phyloP scores from a whole-genome alignment of 305 asterid genomes.

The Fraxinus albicans region DNA sequence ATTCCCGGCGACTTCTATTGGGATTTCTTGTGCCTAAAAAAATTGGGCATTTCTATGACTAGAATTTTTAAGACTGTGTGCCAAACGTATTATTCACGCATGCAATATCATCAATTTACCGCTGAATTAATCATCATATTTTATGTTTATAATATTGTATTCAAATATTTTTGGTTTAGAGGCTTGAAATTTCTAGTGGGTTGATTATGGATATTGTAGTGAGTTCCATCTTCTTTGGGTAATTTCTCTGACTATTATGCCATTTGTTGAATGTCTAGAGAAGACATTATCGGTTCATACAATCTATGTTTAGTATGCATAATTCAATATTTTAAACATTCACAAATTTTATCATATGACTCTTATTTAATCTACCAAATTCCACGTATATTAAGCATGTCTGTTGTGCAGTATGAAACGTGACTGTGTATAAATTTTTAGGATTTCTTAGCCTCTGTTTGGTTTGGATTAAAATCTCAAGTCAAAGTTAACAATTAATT shows the following conservation, averaged over 20 bases:
- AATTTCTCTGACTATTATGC: too few species aligned
- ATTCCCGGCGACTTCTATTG: conserved; percentile 37
- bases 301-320: background rate
- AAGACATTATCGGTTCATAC: background rate
- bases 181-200: background rate
- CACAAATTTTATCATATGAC: too few species aligned
- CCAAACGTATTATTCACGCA: background rate
- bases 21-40: conserved; percentile 49
- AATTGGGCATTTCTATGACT: background rate
- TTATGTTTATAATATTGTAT: too few species aligned
- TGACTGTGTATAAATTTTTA: too few species aligned
- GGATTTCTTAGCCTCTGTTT: background rate
- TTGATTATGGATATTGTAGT: too few species aligned
- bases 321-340: too few species aligned
- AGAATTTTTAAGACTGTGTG: background rate
- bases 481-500: too few species aligned
- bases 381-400: too few species aligned
- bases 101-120: background rate
- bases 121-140: background rate
- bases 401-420: background rate
- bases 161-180: background rate
- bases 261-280: background rate
- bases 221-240: background rate
- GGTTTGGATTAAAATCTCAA: too few species aligned
- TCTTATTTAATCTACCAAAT: background rate